Conservation (phyloP, 495 filamentous ascomycete genomes). For the Neurospora sp. region DNA sequence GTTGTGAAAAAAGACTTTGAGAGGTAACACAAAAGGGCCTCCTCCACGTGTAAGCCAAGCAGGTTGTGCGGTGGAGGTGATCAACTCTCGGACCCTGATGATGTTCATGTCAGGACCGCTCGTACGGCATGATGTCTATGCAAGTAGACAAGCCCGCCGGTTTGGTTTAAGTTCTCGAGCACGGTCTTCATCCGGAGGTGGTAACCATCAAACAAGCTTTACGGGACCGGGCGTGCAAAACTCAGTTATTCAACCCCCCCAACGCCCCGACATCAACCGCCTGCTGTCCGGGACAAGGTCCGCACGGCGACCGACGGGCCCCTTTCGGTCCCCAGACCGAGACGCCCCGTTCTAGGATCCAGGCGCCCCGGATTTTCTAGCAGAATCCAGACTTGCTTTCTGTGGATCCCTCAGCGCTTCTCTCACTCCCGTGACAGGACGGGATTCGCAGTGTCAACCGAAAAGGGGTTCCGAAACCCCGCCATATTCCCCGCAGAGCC, state of each 20-base stretch:
- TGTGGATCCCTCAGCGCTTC: neutral
- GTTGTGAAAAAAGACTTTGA: neutral
- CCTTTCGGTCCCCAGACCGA: neutral
- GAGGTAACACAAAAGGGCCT: neutral
- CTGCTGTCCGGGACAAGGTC: neutral
- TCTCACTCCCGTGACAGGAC: neutral
- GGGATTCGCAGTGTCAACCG: neutral
- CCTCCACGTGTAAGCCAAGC: neutral
- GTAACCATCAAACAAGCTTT: neutral
- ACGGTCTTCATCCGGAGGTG: neutral
- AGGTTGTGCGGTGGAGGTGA: neutral
- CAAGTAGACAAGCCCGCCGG: neutral
- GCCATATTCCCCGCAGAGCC: neutral
- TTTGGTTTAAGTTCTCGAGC: neutral
- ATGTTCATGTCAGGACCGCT: neutral
- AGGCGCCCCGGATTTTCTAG: neutral
- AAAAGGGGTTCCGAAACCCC: neutral
- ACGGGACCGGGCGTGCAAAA: neutral
- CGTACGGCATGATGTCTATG: neutral
- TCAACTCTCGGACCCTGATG: neutral
- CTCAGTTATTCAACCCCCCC: neutral
- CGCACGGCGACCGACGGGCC: neutral
- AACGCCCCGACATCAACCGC: neutral
- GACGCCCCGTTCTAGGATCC: neutral
- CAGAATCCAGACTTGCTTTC: neutral